Percentiles rank a stretch among this genome's conserved stretches.
These are phyloP conservation scores for Linnemannia zychae DNA, from an alignment of 192 early-diverging fungal genomes.

Conservation along the genomic window DNA sequence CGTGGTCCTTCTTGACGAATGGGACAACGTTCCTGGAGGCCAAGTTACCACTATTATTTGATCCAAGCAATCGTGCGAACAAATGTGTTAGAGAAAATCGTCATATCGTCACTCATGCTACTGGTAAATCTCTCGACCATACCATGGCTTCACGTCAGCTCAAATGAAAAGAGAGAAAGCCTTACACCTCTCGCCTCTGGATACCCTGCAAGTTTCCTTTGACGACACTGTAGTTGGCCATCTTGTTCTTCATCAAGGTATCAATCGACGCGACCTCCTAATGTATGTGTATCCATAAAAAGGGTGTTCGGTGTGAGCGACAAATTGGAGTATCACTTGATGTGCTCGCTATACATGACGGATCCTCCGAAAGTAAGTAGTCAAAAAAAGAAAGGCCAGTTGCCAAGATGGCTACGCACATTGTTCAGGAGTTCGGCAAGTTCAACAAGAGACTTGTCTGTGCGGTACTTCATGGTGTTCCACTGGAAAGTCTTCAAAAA, in stretches of 20 bases:
- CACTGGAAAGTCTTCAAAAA: conserved; percentile 92
- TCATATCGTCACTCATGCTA: no score
- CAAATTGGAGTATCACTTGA: not conserved
- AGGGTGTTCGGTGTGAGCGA: not conserved
- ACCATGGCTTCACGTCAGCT: not conserved
- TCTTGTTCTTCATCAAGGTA: conserved; percentile 89
- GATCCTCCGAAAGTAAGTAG: not conserved
- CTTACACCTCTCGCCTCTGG: conserved; percentile 86
- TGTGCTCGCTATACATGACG: not conserved
- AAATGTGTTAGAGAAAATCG: not conserved
- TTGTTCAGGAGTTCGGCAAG: conserved; percentile 84
- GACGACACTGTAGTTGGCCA: conserved; percentile 87
- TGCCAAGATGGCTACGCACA: conserved; percentile 51
- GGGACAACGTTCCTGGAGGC: conserved; percentile 88
- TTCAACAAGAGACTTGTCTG: conserved; percentile 92
- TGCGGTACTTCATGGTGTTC: conserved; percentile 97
- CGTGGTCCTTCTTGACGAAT: conserved; percentile 93
- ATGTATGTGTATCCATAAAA: not conserved
- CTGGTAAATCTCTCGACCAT: not conserved
- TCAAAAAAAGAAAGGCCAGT: not conserved
- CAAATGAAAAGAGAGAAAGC: not conserved
- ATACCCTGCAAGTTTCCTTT: conserved; percentile 87
- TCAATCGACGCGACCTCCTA: conserved; percentile 93
- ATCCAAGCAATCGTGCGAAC: not conserved
- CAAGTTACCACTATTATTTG: conserved; percentile 82